Conservation (phyloP, 495 filamentous ascomycete species). For the Podospora australis region DNA sequence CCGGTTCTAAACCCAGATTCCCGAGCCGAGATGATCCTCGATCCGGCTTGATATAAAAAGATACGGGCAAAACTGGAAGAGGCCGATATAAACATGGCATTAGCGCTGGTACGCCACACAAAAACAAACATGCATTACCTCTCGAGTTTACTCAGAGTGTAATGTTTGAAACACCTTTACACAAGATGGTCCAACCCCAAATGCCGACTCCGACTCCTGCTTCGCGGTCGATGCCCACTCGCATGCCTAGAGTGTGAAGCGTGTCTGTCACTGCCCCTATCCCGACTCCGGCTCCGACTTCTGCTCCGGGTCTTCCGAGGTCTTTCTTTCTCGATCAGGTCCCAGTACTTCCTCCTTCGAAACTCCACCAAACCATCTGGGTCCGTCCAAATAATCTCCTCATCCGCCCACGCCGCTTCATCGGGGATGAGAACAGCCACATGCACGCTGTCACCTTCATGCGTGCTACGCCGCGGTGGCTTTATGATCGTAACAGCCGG, state of each 20-base stretch:
- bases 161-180: too few relatives aligned
- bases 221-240: background rate
- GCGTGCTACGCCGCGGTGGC: slow-evolving; percentile 9
- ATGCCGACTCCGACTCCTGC: background rate
- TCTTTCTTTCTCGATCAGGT: slow-evolving; percentile 13
- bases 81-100: too few relatives aligned
- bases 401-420: slow-evolving; percentile 19
- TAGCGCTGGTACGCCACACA: too few relatives aligned
- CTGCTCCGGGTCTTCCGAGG: background rate
- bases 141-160: too few relatives aligned
- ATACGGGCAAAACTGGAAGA: too few relatives aligned
- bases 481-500: slow-evolving; percentile 11
- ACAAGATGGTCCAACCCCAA: too few relatives aligned
- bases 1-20: too few relatives aligned
- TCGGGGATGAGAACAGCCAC: slow-evolving; percentile 20
- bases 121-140: too few relatives aligned
- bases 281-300: background rate
- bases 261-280: background rate
- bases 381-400: slow-evolving; percentile 22
- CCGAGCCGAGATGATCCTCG: too few relatives aligned
- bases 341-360: slow-evolving; percentile 15
- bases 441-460: slow-evolving; percentile 19
- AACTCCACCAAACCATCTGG: slow-evolving; percentile 14
- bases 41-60: too few relatives aligned
- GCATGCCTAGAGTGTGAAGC: background rate